Evolutionary conservation across 805 yeast species (phyloP), one percentile per base, ranked within the genome.

Genomic region (Wickerhamia fluorescens): DNA sequence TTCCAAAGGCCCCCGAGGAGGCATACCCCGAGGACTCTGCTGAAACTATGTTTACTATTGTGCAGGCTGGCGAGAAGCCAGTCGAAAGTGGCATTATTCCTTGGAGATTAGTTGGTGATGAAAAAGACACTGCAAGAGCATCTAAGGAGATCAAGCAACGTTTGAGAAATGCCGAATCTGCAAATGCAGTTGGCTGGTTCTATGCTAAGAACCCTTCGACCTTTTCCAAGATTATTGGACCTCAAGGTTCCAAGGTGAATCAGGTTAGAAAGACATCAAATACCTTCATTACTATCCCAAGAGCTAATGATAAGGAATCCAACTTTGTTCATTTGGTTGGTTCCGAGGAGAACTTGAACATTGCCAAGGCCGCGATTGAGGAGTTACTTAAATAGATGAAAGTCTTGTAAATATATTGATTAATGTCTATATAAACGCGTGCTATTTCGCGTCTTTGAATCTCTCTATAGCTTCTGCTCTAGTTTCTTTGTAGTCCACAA

Each of bases 161-260:
- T 32, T 53, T 83, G 41, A 67, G 54, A 17, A 51, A 54, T 23
- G 74, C 73, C 29, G 46, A 61, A 34, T 43, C 47, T 14, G 74
- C 73, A 29, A 64, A 66, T 24, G 45, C 58, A 23, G 61, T 59
- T 27, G 92, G 78, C 9, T 83, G 74, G 71, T 56, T 81, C 36
- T 79, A 80, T 69, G 56, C 74, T 22, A 54, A 71, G 23, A 66
- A 72, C 33, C 53, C 66, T 16, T 56, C 74, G 9, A 47, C 56
- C 16, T 79, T 81, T 53, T 70, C 79, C 34, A 71, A 66, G 49
- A 63, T 85, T 30, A 72, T 86, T 38, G 95, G 95, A 6, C 75
- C 85, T 10, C 78, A 73, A 41, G 95, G 95, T 26, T 56, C 75
- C 20, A 75, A 71, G 37, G 64, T 85, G 47, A 74, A 69, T 44